phyloP scores from a whole-genome alignment of 2,329 filamentous ascomycete genomes.

The Aspergillus fructus region DNA sequence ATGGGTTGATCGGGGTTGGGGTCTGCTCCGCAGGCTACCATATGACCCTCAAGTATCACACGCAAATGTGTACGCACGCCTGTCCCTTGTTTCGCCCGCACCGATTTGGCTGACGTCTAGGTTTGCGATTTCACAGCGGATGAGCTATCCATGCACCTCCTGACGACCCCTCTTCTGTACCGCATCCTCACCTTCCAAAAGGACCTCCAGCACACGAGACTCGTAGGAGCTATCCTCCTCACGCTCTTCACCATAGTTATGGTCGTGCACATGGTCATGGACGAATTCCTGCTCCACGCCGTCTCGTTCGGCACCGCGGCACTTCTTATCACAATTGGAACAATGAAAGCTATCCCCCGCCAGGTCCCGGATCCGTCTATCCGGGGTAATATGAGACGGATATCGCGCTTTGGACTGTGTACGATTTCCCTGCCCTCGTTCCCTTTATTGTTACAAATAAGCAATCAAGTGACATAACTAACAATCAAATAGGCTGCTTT shows the following conservation, averaged over 20 bases:
- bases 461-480: no score
- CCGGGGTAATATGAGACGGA: conserved; percentile 18
- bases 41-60: conserved; percentile 34
- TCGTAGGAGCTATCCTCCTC: conserved; percentile 21
- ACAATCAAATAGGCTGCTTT: conserved; percentile 31
- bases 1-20: conserved; percentile 38
- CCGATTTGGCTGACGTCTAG: neutral
- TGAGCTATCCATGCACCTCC: conserved; percentile 44
- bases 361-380: conserved; percentile 30
- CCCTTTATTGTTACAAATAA: neutral
- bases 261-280: conserved; percentile 45
- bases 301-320: conserved; percentile 36
- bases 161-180: conserved; percentile 43
- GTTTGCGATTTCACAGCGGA: conserved; percentile 30
- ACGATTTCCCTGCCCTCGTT: conserved; percentile 2
- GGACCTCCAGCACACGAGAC: conserved; percentile 23
- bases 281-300: conserved; percentile 45
- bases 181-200: conserved; percentile 40
- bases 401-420: conserved; percentile 27
- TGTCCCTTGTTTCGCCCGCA: neutral
- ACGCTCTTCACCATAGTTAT: conserved; percentile 34
- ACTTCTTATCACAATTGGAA: conserved; percentile 34
- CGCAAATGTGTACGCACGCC: conserved; percentile 29
- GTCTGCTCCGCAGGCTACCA: conserved; percentile 31
- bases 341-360: conserved; percentile 32